A percentile compares a stretch with the other conserved stretches of the same genome.
Evolutionary conservation across 306 rosid genomes (phyloP).

Genomic region (Luffa acutangula): DNA sequence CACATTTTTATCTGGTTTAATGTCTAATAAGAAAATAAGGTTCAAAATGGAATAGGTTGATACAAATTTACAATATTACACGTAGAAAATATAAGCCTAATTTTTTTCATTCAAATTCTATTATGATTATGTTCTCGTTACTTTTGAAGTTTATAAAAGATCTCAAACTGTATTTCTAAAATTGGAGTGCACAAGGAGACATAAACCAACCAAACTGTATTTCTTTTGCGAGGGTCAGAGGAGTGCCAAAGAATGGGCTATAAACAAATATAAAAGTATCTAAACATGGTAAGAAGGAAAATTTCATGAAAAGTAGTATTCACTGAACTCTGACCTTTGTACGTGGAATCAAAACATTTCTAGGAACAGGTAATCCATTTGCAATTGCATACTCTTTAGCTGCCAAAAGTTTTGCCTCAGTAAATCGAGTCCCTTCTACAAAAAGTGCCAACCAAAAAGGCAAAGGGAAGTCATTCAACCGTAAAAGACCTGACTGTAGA

Average conservation of each 20-base stretch:
- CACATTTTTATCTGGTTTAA: neutral
- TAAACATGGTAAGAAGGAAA: neutral
- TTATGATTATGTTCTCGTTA: neutral
- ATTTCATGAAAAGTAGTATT: neutral
- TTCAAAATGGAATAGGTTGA: neutral
- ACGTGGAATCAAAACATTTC: constrained; percentile 91
- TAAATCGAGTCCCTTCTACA: constrained; percentile 96
- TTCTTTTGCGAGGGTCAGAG: neutral
- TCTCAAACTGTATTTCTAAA: neutral
- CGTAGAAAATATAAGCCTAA: neutral
- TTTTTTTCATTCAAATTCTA: neutral
- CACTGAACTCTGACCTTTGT: constrained; percentile 53
- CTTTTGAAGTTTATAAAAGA: neutral
- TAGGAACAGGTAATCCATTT: constrained; percentile 59
- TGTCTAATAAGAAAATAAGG: neutral
- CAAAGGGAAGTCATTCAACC: constrained; percentile 63
- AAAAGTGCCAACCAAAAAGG: constrained; percentile 97
- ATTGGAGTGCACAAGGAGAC: neutral
- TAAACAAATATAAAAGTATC: neutral
- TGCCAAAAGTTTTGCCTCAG: constrained; percentile 72
- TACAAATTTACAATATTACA: neutral
- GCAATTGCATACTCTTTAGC: constrained; percentile 86
- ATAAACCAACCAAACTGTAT: neutral
- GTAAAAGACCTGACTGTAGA: constrained; percentile 69
- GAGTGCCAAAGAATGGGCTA: neutral